phyloP scores from a whole-genome alignment of 2,329 filamentous ascomycete species.

The Fusarium miscanthi region DNA sequence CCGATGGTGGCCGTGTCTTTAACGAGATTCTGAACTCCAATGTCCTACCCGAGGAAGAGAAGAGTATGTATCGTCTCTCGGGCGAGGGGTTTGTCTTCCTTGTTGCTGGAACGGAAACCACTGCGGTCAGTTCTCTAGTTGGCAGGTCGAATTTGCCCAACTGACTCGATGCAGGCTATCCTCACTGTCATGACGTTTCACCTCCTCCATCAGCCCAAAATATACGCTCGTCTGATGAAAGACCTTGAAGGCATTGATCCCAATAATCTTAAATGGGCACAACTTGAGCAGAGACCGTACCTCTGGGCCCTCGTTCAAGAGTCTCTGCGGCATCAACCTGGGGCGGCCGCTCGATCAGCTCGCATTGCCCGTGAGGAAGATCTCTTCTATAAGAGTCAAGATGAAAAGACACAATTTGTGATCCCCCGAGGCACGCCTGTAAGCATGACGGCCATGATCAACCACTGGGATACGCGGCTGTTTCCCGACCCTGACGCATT shows the following conservation, averaged over 20 bases:
- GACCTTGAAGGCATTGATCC: slow-evolving; percentile 48
- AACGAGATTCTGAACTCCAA: slow-evolving; percentile 35
- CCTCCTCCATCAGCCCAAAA: slow-evolving; percentile 49
- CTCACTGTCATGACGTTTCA: slow-evolving; percentile 51
- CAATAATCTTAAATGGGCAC: slow-evolving; percentile 44
- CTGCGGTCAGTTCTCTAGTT: slow-evolving; percentile 41
- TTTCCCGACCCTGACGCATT: slow-evolving; percentile 51
- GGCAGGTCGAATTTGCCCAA: rapidly evolving
- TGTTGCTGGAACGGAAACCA: slow-evolving; percentile 54
- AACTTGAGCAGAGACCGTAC: slow-evolving; percentile 52
- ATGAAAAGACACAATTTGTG: slow-evolving; percentile 32
- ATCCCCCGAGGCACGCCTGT: slow-evolving; percentile 49
- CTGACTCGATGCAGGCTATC: slow-evolving; percentile 29
- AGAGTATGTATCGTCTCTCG: slow-evolving; percentile 48
- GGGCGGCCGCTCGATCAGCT: slow-evolving; percentile 42
- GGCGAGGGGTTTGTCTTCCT: slow-evolving; percentile 54
- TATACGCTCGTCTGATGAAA: slow-evolving; percentile 44
- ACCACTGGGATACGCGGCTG: slow-evolving; percentile 46
- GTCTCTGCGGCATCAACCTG: slow-evolving; percentile 48
- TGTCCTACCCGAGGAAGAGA: slow-evolving; percentile 51
- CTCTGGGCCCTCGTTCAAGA: slow-evolving; percentile 53
- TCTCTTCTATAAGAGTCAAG: slow-evolving; percentile 42
- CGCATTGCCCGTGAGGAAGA: slow-evolving; percentile 44
- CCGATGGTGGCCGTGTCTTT: slow-evolving; percentile 26
- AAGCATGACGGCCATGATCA: slow-evolving; percentile 49